phyloP scores from a whole-genome alignment of 1,139 yeast genomes.

The Yamadazyma sp. region DNA sequence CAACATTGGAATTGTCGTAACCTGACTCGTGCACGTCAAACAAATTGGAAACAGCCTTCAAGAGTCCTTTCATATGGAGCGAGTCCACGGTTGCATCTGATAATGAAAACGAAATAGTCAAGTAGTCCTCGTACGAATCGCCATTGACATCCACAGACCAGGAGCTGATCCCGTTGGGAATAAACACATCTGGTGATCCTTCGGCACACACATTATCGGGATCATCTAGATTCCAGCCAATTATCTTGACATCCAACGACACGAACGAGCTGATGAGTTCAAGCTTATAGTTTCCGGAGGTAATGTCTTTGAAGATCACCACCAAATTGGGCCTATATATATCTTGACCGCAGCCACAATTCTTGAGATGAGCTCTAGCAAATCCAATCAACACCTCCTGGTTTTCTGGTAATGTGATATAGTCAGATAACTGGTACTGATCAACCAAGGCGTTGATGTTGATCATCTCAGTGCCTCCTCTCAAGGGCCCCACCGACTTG shows the following conservation, averaged over 20 bases:
- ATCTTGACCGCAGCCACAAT: constrained; percentile 49
- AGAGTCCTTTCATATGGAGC: constrained; percentile 32
- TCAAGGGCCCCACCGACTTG: constrained; percentile 27
- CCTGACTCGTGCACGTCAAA: constrained; percentile 18
- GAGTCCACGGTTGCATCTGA: constrained; percentile 36
- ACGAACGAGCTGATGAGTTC: constrained; percentile 34
- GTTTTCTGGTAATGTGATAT: constrained; percentile 18
- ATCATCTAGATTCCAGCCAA: constrained; percentile 32
- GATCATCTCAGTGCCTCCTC: constrained; percentile 35
- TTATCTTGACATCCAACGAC: constrained; percentile 36
- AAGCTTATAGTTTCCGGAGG: constrained; percentile 18
- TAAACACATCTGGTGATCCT: constrained; percentile 24
- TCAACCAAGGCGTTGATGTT: constrained; percentile 24
- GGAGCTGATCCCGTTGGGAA: constrained; percentile 36
- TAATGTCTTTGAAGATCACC: constrained; percentile 33
- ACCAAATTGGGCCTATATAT: constrained; percentile 49
- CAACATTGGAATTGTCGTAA: constrained; percentile 29
- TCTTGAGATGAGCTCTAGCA: constrained; percentile 44
- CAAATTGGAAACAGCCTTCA: constrained; percentile 17
- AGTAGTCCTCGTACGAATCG: constrained; percentile 22
- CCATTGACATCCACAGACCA: constrained; percentile 19
- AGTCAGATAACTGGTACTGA: constrained; percentile 18
- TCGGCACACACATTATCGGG: constrained; percentile 22
- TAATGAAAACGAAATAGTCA: constrained; percentile 34
- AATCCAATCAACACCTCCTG: constrained; percentile 49